A percentile compares a stretch with the other conserved stretches of the same genome.
Evolutionary conservation across 106 monocot genomes (phyloP).

Genomic region (Dioscorea alata): DNA sequence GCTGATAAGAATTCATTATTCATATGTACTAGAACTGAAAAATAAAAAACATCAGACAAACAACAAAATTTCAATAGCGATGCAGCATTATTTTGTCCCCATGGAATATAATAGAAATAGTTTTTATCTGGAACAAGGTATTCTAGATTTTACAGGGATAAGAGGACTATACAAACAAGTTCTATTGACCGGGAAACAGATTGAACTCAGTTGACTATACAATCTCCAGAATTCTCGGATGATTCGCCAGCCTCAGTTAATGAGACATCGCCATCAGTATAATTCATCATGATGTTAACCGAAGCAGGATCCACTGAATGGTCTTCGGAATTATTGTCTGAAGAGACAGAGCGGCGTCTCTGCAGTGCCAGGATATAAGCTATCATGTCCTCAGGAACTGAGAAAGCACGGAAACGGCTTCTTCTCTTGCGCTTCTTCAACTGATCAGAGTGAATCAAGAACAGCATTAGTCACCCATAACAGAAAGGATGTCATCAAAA

Average conservation of each 20-base stretch:
- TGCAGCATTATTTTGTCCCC: too few species aligned
- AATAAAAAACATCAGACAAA: too few species aligned
- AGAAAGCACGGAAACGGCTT: conserved; percentile 8
- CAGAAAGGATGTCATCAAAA: neutral
- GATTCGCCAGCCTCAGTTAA: neutral
- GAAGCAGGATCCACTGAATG: neutral
- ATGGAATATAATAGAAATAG: too few species aligned
- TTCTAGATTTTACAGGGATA: too few species aligned
- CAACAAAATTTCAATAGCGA: too few species aligned
- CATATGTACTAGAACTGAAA: too few species aligned
- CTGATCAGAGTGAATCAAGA: neutral
- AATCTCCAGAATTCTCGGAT: neutral
- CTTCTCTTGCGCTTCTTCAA: conserved; percentile 24
- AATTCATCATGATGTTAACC: conserved; percentile 7
- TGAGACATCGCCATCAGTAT: conserved; percentile 3
- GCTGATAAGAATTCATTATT: too few species aligned
- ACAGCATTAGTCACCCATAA: neutral
- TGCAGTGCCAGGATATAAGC: conserved; percentile 20
- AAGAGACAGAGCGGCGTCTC: conserved; percentile 7
- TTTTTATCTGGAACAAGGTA: too few species aligned
- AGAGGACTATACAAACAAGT: neutral
- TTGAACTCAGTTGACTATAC: conserved; percentile 12
- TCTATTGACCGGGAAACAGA: neutral
- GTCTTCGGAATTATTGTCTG: neutral
- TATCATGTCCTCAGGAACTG: conserved; percentile 29